phyloP scores from a whole-genome alignment of 1,284 basidiomycete genomes.

The Hypsizygus ulmarius region DNA sequence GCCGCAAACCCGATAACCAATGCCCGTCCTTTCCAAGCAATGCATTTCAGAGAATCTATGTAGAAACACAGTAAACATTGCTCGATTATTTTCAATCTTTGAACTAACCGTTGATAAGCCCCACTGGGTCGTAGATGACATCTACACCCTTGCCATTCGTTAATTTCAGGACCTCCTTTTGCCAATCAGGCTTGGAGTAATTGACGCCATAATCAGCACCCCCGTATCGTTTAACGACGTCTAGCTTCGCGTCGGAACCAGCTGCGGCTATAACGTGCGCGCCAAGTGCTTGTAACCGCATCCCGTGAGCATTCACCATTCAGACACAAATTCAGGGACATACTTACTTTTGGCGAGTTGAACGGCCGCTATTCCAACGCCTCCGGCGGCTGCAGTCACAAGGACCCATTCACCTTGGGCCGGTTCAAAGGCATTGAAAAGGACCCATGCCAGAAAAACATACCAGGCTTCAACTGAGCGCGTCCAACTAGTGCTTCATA shows the following conservation, averaged over 20 bases:
- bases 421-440: constrained; percentile 6
- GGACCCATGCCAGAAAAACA: constrained; percentile 7
- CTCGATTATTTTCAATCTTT: neutral
- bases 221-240: constrained; percentile 64
- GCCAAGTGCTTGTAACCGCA: constrained; percentile 52
- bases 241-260: constrained; percentile 65
- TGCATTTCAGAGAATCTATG: constrained; percentile 81
- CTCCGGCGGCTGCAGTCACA: constrained; percentile 87
- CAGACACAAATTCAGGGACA: constrained; percentile 12
- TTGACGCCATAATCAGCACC: constrained; percentile 71
- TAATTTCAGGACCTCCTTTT: constrained; percentile 69
- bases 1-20: constrained; percentile 91
- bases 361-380: constrained; percentile 89
- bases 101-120: constrained; percentile 60
- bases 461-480: constrained; percentile 73
- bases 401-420: constrained; percentile 80
- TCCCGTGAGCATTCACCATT: neutral
- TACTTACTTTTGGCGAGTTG: constrained; percentile 80
- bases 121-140: constrained; percentile 90
- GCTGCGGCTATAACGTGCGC: constrained; percentile 81
- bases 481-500: constrained; percentile 89
- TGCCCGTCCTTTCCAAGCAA: constrained; percentile 91
- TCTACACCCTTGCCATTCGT: constrained; percentile 84
- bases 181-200: constrained; percentile 69
- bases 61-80: constrained; percentile 16